Conservation (phyloP, 208 protist genomes). For the Sergeia podlipaevii region DNA sequence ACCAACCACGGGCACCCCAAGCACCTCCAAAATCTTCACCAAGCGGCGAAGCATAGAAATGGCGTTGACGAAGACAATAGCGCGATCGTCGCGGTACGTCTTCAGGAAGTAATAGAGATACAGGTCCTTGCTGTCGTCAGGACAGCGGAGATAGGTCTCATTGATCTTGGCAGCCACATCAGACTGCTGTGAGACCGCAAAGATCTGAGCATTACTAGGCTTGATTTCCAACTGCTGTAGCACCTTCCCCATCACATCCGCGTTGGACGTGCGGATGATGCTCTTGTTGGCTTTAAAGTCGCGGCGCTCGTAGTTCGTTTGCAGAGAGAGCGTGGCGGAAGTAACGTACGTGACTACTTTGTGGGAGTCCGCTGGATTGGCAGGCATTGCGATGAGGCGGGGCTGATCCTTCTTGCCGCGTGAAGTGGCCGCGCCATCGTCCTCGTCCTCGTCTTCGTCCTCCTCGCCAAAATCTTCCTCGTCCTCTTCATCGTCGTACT, state of each 20-base stretch:
- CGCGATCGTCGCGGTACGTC: slow-evolving; percentile 77
- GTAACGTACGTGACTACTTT: slow-evolving; percentile 82
- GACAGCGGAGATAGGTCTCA: slow-evolving; percentile 91
- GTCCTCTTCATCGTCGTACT: slow-evolving; percentile 9
- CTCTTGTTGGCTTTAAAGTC: slow-evolving; percentile 71
- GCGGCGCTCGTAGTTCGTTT: slow-evolving; percentile 82
- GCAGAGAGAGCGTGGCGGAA: slow-evolving; percentile 89
- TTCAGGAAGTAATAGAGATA: slow-evolving; percentile 96
- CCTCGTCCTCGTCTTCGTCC: slow-evolving; percentile 10
- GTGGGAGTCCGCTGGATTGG: slow-evolving; percentile 50
- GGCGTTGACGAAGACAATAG: slow-evolving; percentile 94
- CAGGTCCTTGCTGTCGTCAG: slow-evolving; percentile 93
- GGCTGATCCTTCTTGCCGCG: slow-evolving; percentile 47
- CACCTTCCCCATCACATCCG: slow-evolving; percentile 67
- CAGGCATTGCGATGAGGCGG: slow-evolving; percentile 76
- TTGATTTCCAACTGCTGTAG: slow-evolving; percentile 75
- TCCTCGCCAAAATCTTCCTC: slow-evolving; percentile 6
- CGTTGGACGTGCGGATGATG: slow-evolving; percentile 77
- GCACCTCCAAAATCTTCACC: slow-evolving; percentile 85
- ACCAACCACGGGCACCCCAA: slow-evolving; percentile 78
- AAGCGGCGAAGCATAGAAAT: slow-evolving; percentile 93
- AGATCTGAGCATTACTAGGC: slow-evolving; percentile 65
- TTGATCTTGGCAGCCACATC: slow-evolving; percentile 78
- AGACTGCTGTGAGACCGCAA: slow-evolving; percentile 73
- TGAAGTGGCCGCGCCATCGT: background rate